Conservation (phyloP, 139 green algal species). For the Spirogloea muscicola region DNA sequence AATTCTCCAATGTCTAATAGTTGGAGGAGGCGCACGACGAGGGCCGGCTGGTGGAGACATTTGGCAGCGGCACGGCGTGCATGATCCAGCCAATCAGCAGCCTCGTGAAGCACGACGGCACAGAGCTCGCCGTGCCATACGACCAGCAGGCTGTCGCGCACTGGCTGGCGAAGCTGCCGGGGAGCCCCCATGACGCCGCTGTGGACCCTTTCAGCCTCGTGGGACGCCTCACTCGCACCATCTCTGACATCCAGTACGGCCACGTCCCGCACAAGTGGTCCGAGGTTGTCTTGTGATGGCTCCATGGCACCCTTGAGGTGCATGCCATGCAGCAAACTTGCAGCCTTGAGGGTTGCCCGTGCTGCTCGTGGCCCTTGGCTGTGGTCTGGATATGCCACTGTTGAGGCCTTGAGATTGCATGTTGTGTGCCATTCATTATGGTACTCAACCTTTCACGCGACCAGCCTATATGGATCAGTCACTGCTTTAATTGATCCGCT, state of each 20-base stretch:
- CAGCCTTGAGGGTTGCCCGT: no score
- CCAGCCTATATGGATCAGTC: no score
- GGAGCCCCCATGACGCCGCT: neutral
- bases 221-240: conserved; percentile 22
- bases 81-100: conserved; percentile 67
- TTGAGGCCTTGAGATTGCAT: no score
- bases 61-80: conserved; percentile 73
- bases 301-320: no score
- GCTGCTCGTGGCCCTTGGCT: no score
- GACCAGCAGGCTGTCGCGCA: conserved; percentile 4
- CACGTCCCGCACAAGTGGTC: conserved; percentile 23
- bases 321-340: no score
- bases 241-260: conserved; percentile 48
- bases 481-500: no score
- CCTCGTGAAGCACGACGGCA: conserved; percentile 1
- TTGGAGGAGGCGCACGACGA: conserved; percentile 41
- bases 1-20: no score
- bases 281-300: no score
- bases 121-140: conserved; percentile 6
- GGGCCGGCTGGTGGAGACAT: conserved; percentile 66
- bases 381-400: no score
- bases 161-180: conserved; percentile 13
- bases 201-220: conserved; percentile 18
- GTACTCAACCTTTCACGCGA: no score
- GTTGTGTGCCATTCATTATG: no score